Conservation (phyloP, 805 yeast genomes). For the Starmerella sirachaensis region DNA sequence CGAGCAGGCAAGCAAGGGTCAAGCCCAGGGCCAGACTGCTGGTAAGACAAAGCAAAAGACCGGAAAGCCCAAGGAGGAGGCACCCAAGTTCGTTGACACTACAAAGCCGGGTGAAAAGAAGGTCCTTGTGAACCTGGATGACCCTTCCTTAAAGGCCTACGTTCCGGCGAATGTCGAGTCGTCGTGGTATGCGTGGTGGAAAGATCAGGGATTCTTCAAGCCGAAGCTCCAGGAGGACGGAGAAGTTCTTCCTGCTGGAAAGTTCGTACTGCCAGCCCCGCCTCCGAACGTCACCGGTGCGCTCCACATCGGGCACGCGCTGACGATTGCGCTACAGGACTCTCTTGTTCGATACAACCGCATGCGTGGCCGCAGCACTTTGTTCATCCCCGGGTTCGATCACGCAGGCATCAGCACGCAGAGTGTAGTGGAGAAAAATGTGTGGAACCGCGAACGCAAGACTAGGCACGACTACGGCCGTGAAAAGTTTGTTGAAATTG, state of each 20-base stretch:
- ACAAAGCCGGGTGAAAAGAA: conserved; percentile 90
- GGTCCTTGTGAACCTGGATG: conserved; percentile 71
- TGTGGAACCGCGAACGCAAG: conserved; percentile 75
- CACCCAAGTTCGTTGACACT: conserved; percentile 74
- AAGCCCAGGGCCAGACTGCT: conserved; percentile 27
- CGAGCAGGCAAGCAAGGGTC: no score
- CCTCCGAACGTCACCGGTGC: conserved; percentile 99
- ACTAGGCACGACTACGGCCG: conserved; percentile 95
- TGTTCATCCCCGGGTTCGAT: conserved; percentile 92
- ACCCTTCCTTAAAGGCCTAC: conserved; percentile 88
- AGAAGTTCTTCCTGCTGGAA: conserved; percentile 64
- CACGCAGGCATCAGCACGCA: conserved; percentile 99
- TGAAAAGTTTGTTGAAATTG: conserved; percentile 73
- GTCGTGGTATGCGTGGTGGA: conserved; percentile 98
- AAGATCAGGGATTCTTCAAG: conserved; percentile 69
- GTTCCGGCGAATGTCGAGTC: conserved; percentile 87
- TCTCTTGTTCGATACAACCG: conserved; percentile 85
- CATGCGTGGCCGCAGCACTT: conserved; percentile 91
- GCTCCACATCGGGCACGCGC: conserved; percentile 94
- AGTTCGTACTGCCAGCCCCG: conserved; percentile 90
- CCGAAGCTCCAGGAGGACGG: conserved; percentile 77
- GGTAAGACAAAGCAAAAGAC: conserved; percentile 33
- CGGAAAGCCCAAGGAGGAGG: conserved; percentile 61
- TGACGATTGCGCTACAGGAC: conserved; percentile 91
- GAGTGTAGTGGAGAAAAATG: conserved; percentile 91